Base-by-base conservation (phyloP, 345 rosid species). In the Citrus glauca region DNA sequence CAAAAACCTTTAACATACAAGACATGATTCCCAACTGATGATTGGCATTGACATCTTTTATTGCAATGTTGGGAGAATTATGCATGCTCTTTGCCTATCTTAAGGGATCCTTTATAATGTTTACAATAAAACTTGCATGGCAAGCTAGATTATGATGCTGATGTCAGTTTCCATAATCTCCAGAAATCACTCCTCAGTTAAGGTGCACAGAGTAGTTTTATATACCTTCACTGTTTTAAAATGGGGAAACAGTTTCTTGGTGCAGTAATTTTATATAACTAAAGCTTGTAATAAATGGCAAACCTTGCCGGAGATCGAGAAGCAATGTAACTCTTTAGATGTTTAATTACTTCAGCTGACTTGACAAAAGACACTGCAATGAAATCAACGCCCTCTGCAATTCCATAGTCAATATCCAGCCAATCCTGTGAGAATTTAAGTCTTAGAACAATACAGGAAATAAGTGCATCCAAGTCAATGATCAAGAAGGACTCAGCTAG, bases 381-480 rank as follows among this genome's bases (percentile, higher is more conserved):
- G 70, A 89, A 89, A 74, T 89, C 91, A 79, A 89, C 87, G 17
- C 85, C 86, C 85, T 88, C 92, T n/a, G 86, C 85, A 3, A 89
- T 88, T 48, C 90, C 91, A 86, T 83, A 88, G 79, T 89, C 92
- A 79, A 89, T 88, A 77, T 89, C 92, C 76, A 89, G 68, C 92
- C 92, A 89, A 68, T 89, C 92, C 92, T 89, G 82, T 4, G 48
- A 19, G 40, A 73, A 75, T 64, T 42, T 32, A 75, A 48, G 45
- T 48, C 71, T 63, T 45, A 69, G 35, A 13, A 45, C 57, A 25
- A 42, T 13, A 25, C 16, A 3, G 1, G 68, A 65, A 65, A 32
- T 17, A 32, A 32, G 40, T 32, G 68, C 35, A 30, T 30, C 6
- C 5, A 56, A 72, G 67, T 59, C 73, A 55, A 56, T 57, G 62